A percentile compares a stretch with the other conserved stretches of the same genome.
Evolutionary conservation across 2,329 filamentous ascomycete genomes (phyloP).

Genomic region (Mycogone perniciosa): DNA sequence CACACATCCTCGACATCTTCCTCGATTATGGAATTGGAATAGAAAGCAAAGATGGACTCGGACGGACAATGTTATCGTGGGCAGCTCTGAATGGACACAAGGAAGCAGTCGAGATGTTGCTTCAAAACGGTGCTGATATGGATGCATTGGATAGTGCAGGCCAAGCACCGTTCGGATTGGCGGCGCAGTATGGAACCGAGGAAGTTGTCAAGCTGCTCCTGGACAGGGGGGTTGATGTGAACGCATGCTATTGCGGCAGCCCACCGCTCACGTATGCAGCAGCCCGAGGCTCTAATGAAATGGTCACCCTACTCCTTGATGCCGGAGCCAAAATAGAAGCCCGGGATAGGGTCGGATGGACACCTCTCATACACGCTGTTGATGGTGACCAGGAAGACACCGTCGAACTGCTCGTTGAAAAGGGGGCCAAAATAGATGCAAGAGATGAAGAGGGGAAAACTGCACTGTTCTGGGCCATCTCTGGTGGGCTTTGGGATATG

Average conservation of each 20-base stretch:
- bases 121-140: not conserved
- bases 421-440: slow-evolving; percentile 4
- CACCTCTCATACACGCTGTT: not conserved
- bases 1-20: not conserved
- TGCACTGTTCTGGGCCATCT: not conserved
- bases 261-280: slow-evolving; percentile 2
- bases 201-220: not conserved
- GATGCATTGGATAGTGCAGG: slow-evolving; percentile 3
- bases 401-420: not conserved
- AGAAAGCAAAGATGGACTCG: not conserved
- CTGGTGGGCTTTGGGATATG: not conserved
- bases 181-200: not conserved
- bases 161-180: slow-evolving; percentile 1
- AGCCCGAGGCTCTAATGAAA: not conserved
- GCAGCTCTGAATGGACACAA: not conserved
- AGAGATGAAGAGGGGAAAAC: slow-evolving; percentile 1
- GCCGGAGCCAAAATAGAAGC: not conserved
- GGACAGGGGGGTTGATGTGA: slow-evolving; percentile 3
- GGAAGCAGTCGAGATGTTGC: not conserved
- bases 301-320: not conserved
- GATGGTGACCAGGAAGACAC: not conserved
- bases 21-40: not conserved
- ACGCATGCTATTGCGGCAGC: not conserved
- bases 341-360: not conserved
- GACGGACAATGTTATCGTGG: slow-evolving; percentile 7